phyloP scores from a whole-genome alignment of 805 yeast genomes.

The Candida golubevii region DNA sequence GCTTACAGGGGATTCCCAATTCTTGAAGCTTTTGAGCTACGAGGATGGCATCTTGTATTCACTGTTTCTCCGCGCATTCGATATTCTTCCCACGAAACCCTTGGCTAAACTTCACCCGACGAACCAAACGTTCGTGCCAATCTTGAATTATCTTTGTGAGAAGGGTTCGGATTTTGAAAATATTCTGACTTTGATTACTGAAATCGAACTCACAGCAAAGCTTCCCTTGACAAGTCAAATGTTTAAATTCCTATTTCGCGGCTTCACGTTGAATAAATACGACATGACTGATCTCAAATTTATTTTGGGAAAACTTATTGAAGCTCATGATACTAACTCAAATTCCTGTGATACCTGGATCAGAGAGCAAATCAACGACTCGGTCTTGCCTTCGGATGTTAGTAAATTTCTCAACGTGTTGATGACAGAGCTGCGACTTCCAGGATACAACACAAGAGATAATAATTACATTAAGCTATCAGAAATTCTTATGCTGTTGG shows the following conservation, averaged over 20 bases:
- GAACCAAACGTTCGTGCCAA: constrained; percentile 22
- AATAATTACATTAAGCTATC: constrained; percentile 14
- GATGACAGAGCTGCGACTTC: background rate
- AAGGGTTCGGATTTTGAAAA: constrained; percentile 10
- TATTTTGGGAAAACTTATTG: constrained; percentile 11
- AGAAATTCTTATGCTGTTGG: constrained; percentile 10
- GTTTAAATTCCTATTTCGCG: constrained; percentile 21
- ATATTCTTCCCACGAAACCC: constrained; percentile 14
- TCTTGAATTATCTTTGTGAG: constrained; percentile 17
- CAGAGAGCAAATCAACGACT: constrained; percentile 7
- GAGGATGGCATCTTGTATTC: constrained; percentile 21
- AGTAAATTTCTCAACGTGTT: constrained; percentile 4
- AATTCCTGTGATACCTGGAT: constrained; percentile 13
- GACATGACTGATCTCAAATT: constrained; percentile 7
- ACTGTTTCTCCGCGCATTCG: constrained; percentile 14
- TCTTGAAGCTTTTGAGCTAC: constrained; percentile 20
- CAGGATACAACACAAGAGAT: constrained; percentile 3
- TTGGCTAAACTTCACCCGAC: constrained; percentile 20
- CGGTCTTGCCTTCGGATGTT: constrained; percentile 9
- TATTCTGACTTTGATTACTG: constrained; percentile 13
- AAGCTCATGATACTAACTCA: constrained; percentile 11
- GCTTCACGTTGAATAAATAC: constrained; percentile 7
- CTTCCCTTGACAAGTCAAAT: constrained; percentile 31
- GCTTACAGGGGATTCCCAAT: constrained; percentile 10
- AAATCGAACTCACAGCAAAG: constrained; percentile 19